Conservation (phyloP, 495 filamentous ascomycete species). For the Aspergillus nanangensis region DNA sequence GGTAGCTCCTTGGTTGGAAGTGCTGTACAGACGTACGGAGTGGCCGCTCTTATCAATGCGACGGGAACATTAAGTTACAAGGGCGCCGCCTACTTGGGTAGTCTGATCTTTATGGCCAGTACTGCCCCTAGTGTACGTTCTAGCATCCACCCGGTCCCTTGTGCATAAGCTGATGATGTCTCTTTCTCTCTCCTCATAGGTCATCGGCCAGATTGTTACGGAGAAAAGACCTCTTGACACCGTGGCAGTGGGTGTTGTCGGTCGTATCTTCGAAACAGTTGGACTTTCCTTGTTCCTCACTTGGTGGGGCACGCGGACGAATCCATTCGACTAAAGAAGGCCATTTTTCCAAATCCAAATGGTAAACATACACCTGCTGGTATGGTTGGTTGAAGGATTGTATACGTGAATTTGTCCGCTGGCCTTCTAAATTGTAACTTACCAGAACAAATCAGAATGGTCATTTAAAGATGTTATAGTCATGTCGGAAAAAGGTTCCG, state of each 20-base stretch:
- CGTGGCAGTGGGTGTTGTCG: slow-evolving; percentile 76
- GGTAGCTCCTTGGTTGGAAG: slow-evolving; percentile 86
- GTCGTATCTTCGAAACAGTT: slow-evolving; percentile 87
- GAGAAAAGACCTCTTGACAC: slow-evolving; percentile 91
- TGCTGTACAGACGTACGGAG: slow-evolving; percentile 86
- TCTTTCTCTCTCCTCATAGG: slow-evolving; percentile 40
- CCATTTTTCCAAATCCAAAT: too few species aligned
- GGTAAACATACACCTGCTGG: too few species aligned
- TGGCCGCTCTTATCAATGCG: slow-evolving; percentile 92
- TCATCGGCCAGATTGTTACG: slow-evolving; percentile 78
- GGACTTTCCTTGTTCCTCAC: slow-evolving; percentile 88
- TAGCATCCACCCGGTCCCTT: background rate
- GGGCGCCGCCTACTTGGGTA: slow-evolving; percentile 90
- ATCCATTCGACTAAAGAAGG: slow-evolving; percentile 71
- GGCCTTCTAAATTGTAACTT: too few species aligned
- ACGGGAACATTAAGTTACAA: slow-evolving; percentile 93
- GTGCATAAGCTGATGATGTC: background rate
- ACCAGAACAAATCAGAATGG: too few species aligned
- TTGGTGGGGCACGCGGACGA: slow-evolving; percentile 95
- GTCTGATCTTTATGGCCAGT: slow-evolving; percentile 86
- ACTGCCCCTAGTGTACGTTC: slow-evolving; percentile 77
- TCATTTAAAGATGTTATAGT: too few species aligned
- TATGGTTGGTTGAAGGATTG: too few species aligned
- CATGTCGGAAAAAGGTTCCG: too few species aligned
- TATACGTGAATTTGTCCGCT: too few species aligned